Conservation (phyloP, 2,329 filamentous ascomycete species). For the Lasiodiplodia sp. region DNA sequence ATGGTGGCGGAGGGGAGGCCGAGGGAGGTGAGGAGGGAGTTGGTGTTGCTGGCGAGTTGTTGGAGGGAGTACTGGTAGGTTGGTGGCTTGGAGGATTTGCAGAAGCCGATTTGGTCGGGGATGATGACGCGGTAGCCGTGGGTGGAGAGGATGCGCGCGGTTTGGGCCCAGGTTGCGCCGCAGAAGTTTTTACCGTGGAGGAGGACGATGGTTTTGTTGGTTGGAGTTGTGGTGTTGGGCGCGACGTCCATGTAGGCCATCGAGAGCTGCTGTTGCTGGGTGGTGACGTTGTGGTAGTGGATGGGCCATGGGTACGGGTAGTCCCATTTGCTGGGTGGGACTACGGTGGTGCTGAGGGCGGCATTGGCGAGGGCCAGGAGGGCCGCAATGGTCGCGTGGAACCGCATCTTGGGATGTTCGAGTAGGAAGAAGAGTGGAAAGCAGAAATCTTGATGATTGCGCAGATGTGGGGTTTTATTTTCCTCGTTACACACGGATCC, state of each 20-base stretch:
- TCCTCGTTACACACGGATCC: background rate
- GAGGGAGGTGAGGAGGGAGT: constrained; percentile 55
- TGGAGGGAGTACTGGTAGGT: constrained; percentile 62
- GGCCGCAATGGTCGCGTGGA: background rate
- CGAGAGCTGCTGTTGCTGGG: constrained; percentile 57
- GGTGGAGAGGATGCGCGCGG: constrained; percentile 51
- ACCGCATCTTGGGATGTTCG: background rate
- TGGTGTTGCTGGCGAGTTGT: constrained; percentile 61
- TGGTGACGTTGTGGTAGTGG: constrained; percentile 57
- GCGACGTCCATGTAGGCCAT: constrained; percentile 65
- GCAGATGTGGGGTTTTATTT: constrained; percentile 8
- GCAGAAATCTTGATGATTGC: background rate
- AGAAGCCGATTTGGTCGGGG: constrained; percentile 65
- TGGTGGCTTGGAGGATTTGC: constrained; percentile 62
- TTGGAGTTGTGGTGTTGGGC: constrained; percentile 39
- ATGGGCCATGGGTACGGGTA: constrained; percentile 60
- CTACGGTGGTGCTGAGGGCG: background rate
- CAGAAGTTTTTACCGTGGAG: constrained; percentile 67
- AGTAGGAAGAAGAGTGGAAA: background rate
- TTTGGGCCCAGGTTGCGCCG: constrained; percentile 60
- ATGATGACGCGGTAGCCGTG: constrained; percentile 61
- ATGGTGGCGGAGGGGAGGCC: constrained; percentile 54
- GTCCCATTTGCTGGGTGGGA: constrained; percentile 30
- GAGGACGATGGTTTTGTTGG: constrained; percentile 55
- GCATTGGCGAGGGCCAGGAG: background rate